Evolutionary conservation across 2,329 filamentous ascomycete species (phyloP).

Genomic region (Beauveria sp.): DNA sequence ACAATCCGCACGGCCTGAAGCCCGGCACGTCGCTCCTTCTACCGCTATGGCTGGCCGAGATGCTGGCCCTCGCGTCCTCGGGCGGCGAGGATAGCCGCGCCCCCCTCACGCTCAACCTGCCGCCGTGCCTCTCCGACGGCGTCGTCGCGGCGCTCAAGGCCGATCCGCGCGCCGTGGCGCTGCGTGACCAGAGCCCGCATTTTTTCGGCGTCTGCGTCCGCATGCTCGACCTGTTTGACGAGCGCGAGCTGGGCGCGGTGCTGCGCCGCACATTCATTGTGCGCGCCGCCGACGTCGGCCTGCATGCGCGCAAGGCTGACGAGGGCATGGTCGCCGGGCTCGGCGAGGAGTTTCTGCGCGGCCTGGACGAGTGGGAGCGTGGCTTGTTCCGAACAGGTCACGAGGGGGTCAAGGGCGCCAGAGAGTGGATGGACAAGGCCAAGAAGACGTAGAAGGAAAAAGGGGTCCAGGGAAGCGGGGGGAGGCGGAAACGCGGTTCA

Average conservation of each 20-base stretch:
- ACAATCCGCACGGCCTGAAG: slow-evolving; percentile 66
- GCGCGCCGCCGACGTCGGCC: slow-evolving; percentile 72
- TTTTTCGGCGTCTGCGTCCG: slow-evolving; percentile 82
- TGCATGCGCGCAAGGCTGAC: slow-evolving; percentile 82
- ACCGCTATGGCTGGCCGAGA: slow-evolving; percentile 90
- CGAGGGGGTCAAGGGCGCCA: slow-evolving; percentile 62
- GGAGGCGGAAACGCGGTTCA: not conserved
- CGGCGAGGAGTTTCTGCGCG: slow-evolving; percentile 74
- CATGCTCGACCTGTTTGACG: slow-evolving; percentile 86
- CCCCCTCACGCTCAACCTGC: slow-evolving; percentile 74
- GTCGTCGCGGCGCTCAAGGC: slow-evolving; percentile 88
- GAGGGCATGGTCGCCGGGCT: slow-evolving; percentile 50
- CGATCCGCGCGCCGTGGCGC: slow-evolving; percentile 75
- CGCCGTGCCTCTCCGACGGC: slow-evolving; percentile 64
- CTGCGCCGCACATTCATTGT: slow-evolving; percentile 72
- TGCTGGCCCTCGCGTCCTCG: slow-evolving; percentile 67
- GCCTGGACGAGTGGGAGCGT: slow-evolving; percentile 85
- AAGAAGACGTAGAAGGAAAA: slow-evolving; percentile 25
- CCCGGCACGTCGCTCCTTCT: slow-evolving; percentile 72
- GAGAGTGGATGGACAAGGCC: slow-evolving; percentile 61
- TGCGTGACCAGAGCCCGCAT: slow-evolving; percentile 75
- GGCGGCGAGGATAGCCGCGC: slow-evolving; percentile 39
- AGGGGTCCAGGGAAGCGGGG: not conserved
- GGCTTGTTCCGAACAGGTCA: slow-evolving; percentile 66
- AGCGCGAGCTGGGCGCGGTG: slow-evolving; percentile 66